Conservation (phyloP, 805 yeast species). For the Kodamaea restingae region DNA sequence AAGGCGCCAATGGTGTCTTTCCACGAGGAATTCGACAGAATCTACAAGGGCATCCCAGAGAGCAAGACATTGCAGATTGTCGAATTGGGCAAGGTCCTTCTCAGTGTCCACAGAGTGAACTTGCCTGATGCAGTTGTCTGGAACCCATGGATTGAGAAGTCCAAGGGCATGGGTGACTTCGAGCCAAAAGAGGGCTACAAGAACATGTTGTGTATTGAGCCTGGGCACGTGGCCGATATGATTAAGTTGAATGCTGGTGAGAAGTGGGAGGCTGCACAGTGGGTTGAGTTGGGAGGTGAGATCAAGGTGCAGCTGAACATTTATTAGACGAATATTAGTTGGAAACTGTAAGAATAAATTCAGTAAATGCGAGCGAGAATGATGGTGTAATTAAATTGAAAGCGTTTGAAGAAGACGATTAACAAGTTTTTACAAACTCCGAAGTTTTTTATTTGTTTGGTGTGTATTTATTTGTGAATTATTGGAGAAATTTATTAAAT, state of each 20-base stretch:
- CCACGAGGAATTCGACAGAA: constrained; percentile 78
- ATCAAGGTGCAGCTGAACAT: constrained; percentile 56
- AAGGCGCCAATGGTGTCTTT: constrained; percentile 72
- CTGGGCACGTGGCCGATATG: constrained; percentile 80
- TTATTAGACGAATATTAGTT: constrained; percentile 17
- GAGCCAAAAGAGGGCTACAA: constrained; percentile 79
- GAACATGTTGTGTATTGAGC: constrained; percentile 91
- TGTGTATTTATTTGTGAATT: too few relatives aligned
- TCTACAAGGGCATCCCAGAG: constrained; percentile 61
- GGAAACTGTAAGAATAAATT: too few relatives aligned
- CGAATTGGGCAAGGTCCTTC: constrained; percentile 65
- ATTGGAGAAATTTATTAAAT: too few relatives aligned
- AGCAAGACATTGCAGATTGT: constrained; percentile 62
- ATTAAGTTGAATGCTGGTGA: constrained; percentile 63
- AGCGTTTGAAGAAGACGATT: too few relatives aligned
- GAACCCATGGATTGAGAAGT: constrained; percentile 93
- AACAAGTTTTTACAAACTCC: too few relatives aligned
- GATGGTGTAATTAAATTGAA: too few relatives aligned
- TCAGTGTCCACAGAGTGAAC: constrained; percentile 61
- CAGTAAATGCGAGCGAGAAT: too few relatives aligned
- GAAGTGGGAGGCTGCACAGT: constrained; percentile 72
- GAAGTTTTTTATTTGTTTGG: too few relatives aligned
- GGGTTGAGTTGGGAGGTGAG: constrained; percentile 52
- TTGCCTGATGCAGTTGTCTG: constrained; percentile 80
- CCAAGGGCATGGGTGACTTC: constrained; percentile 84